A percentile compares a stretch with the other conserved stretches of the same genome.
Conservation (phyloP, 805 yeast genomes). For the Ogataea pini region DNA sequence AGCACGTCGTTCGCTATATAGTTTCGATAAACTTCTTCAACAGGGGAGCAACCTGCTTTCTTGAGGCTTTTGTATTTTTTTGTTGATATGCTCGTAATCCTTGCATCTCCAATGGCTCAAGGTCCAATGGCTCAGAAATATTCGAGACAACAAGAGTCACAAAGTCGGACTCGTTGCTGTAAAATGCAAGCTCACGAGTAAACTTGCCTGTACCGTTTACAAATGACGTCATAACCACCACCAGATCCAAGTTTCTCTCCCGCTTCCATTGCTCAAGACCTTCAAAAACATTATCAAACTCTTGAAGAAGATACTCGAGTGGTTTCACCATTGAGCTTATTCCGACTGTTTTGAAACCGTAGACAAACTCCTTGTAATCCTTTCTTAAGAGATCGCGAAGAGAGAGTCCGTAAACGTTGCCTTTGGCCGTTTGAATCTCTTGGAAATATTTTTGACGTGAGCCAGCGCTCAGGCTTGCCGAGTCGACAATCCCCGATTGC, state of each 20-base stretch:
- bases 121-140: constrained; percentile 29
- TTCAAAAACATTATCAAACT: constrained; percentile 17
- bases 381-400: constrained; percentile 67
- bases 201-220: constrained; percentile 30
- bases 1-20: too few relatives aligned
- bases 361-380: constrained; percentile 77
- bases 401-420: constrained; percentile 60
- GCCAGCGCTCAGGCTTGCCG: constrained; percentile 12
- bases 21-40: constrained; percentile 24
- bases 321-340: constrained; percentile 75
- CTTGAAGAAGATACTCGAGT: constrained; percentile 48
- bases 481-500: constrained; percentile 7
- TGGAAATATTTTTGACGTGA: constrained; percentile 25
- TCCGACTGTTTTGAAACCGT: constrained; percentile 52
- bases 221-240: constrained; percentile 52
- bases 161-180: constrained; percentile 16
- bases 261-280: constrained; percentile 25
- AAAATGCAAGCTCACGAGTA: constrained; percentile 46
- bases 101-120: constrained; percentile 33
- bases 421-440: constrained; percentile 51
- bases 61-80: constrained; percentile 58
- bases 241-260: constrained; percentile 40
- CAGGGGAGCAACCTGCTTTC: constrained; percentile 85
- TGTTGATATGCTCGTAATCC: constrained; percentile 40
- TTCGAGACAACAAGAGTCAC: constrained; percentile 16